These are phyloP conservation scores for Flaveria sonorensis DNA, from an alignment of 129 eudicot genomes.

Conservation along the genomic window DNA sequence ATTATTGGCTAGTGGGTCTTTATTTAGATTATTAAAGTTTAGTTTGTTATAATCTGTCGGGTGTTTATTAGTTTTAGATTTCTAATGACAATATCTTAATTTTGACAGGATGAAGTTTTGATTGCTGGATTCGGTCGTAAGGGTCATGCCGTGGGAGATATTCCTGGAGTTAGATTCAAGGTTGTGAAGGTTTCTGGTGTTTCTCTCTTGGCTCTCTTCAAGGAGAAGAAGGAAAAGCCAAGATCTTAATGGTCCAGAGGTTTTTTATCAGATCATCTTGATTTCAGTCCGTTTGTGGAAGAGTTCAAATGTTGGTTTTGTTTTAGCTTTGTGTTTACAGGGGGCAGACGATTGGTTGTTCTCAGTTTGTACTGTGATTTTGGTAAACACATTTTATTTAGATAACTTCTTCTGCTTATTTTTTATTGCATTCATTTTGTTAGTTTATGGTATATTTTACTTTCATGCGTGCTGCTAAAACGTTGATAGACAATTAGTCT, in stretches of 20 bases:
- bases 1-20: too few relatives aligned
- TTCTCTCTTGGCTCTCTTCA: constrained; percentile 62
- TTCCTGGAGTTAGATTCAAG: constrained; percentile 75
- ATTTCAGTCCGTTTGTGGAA: constrained; percentile 22
- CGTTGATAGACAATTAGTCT: not conserved
- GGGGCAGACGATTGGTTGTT: constrained; percentile 35
- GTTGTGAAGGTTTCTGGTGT: constrained; percentile 77
- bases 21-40: too few relatives aligned
- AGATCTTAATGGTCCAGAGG: constrained; percentile 43
- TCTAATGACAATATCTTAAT: not conserved
- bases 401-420: constrained; percentile 3
- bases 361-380: constrained; percentile 33
- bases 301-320: constrained; percentile 27
- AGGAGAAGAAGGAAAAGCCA: constrained; percentile 73
- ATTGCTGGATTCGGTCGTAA: constrained; percentile 73
- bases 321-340: constrained; percentile 32
- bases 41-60: too few relatives aligned
- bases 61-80: not conserved
- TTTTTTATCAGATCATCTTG: not conserved
- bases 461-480: not conserved
- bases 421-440: not conserved
- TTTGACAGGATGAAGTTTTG: constrained; percentile 62
- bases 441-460: not conserved
- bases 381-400: constrained; percentile 39
- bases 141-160: constrained; percentile 80